phyloP scores from a whole-genome alignment of 768 basidiomycete species.

The Russula dissimulans region DNA sequence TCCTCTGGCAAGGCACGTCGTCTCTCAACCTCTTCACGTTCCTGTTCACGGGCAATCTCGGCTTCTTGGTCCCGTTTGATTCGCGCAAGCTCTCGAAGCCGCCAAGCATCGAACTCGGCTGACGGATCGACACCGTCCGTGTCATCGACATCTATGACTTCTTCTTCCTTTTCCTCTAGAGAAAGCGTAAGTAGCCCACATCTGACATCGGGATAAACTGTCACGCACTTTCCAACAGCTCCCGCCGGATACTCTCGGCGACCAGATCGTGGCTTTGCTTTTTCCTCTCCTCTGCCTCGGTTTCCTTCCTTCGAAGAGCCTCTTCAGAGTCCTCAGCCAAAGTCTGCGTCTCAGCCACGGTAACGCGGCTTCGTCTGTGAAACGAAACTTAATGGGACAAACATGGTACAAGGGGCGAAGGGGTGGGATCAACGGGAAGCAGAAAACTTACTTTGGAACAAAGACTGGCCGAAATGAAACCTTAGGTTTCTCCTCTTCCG shows the following conservation, averaged over 20 bases:
- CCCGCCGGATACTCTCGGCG: conserved; percentile 86
- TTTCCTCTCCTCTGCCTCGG: conserved; percentile 72
- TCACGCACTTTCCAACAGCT: conserved; percentile 83
- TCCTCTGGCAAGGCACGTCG: conserved; percentile 90
- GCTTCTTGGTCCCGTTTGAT: conserved; percentile 94
- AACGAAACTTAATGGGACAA: background rate
- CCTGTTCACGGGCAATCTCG: conserved; percentile 67
- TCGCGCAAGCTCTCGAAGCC: conserved; percentile 84
- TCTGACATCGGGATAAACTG: background rate
- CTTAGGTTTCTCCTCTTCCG: conserved; percentile 66
- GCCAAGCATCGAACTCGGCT: conserved; percentile 93
- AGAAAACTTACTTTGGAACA: conserved; percentile 73
- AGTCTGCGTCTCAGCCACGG: conserved; percentile 59
- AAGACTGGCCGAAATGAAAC: conserved; percentile 86
- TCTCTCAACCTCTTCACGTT: conserved; percentile 86
- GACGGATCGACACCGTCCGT: conserved; percentile 87
- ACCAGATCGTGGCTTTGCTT: conserved; percentile 88
- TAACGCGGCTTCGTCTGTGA: conserved; percentile 62
- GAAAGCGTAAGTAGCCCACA: background rate
- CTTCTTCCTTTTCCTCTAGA: conserved; percentile 80
- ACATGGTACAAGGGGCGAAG: background rate
- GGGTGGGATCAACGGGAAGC: background rate
- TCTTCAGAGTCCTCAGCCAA: conserved; percentile 72
- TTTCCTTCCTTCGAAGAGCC: conserved; percentile 53
- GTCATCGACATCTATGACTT: conserved; percentile 86